A percentile compares a stretch with the other conserved stretches of the same genome.
Conservation (phyloP, 495 filamentous ascomycete species). For the Immersiella caudata region DNA sequence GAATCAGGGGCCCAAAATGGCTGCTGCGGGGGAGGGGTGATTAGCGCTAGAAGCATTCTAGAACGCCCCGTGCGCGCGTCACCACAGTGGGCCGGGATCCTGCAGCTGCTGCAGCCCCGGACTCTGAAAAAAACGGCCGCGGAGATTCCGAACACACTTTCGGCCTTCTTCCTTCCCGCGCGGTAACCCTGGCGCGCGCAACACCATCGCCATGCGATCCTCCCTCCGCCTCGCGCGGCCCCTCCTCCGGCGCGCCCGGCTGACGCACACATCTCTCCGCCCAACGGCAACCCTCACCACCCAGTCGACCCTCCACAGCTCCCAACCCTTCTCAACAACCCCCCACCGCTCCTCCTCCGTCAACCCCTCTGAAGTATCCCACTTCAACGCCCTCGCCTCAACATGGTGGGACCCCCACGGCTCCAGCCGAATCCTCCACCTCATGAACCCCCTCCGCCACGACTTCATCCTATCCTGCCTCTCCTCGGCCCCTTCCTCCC, state of each 20-base stretch:
- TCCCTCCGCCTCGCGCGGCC: constrained; percentile 23
- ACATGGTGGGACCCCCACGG: constrained; percentile 98
- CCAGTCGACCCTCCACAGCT: constrained; percentile 9
- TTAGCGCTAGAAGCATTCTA: constrained; percentile 34
- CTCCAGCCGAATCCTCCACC: constrained; percentile 86
- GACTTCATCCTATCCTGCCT: constrained; percentile 82
- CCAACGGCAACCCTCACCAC: constrained; percentile 2
- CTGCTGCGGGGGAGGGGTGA: constrained; percentile 14
- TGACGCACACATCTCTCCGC: not conserved
- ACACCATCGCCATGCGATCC: constrained; percentile 27
- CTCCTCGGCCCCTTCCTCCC: constrained; percentile 36
- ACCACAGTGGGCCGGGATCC: not conserved
- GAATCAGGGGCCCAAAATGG: not conserved
- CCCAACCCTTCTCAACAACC: constrained; percentile 2
- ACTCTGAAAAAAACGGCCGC: not conserved
- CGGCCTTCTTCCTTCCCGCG: constrained; percentile 1
- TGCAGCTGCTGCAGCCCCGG: not conserved
- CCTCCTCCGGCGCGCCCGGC: constrained; percentile 15
- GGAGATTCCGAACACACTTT: not conserved
- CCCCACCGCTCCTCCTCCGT: constrained; percentile 57
- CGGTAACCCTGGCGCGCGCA: not conserved
- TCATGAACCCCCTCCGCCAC: constrained; percentile 97
- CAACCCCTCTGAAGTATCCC: constrained; percentile 82
- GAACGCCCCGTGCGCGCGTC: constrained; percentile 25
- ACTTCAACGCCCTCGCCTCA: constrained; percentile 91